These are phyloP conservation scores for Apiotrichum domesticum DNA, from an alignment of 1,284 basidiomycete species.

Conservation along the genomic window DNA sequence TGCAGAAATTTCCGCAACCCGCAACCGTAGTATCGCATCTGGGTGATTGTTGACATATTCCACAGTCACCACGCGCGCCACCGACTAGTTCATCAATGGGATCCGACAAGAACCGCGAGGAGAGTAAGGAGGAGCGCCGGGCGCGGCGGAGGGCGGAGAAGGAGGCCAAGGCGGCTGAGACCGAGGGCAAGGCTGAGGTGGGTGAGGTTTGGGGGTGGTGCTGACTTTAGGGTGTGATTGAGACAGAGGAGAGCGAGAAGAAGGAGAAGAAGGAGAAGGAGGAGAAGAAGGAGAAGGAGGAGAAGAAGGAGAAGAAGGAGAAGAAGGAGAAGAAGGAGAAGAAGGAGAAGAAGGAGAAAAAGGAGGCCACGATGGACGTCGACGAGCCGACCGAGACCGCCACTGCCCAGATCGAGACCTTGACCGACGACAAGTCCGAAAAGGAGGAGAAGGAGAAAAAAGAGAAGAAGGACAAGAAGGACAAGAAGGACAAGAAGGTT, in stretches of 20 bases:
- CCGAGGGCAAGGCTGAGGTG: neutral
- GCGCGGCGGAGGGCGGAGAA: constrained; percentile 16
- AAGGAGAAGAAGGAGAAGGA: neutral
- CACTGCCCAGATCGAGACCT: too few relatives aligned
- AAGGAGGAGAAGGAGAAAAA: neutral
- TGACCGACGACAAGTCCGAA: neutral
- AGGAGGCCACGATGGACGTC: constrained; percentile 8
- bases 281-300: neutral
- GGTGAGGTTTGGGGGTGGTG: neutral
- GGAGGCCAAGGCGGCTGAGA: neutral
- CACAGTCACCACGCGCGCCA: neutral
- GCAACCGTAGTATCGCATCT: too few relatives aligned
- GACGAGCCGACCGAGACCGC: neutral
- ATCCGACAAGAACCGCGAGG: constrained; percentile 12
- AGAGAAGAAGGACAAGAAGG: neutral
- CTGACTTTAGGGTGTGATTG: too few relatives aligned
- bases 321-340: constrained; percentile 5
- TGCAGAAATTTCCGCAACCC: too few relatives aligned
- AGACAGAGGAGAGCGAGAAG: constrained; percentile 3
- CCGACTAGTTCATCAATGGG: neutral
- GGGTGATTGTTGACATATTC: neutral
- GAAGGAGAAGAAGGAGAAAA: constrained; percentile 8
- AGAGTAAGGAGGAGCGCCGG: constrained; percentile 24
- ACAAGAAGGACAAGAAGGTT: neutral
- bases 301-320: neutral